These are phyloP conservation scores for Pichia ethanolica DNA, from an alignment of 805 yeast species.

Conservation along the genomic window DNA sequence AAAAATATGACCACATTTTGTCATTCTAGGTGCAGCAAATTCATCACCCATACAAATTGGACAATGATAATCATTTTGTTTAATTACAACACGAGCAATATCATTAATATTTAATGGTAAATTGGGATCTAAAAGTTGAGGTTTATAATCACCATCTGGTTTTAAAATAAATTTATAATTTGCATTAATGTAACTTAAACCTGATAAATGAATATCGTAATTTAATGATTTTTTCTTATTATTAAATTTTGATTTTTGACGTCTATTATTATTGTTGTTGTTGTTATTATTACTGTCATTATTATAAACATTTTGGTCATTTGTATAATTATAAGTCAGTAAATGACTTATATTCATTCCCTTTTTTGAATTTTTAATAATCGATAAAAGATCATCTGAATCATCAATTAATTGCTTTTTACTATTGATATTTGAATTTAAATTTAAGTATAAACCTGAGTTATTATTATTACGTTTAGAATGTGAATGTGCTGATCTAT, in stretches of 20 bases:
- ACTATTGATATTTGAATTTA: not conserved
- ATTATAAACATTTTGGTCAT: slow-evolving; percentile 14
- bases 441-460: not conserved
- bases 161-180: slow-evolving; percentile 81
- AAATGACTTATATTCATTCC: slow-evolving; percentile 50
- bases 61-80: slow-evolving; percentile 62
- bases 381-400: slow-evolving; percentile 11
- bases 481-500: not conserved
- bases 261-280: slow-evolving; percentile 8
- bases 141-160: slow-evolving; percentile 42
- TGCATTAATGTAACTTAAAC: slow-evolving; percentile 70
- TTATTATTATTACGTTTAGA: not conserved
- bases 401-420: slow-evolving; percentile 9
- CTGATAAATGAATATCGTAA: slow-evolving; percentile 40
- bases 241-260: slow-evolving; percentile 11
- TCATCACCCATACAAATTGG: slow-evolving; percentile 86
- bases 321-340: slow-evolving; percentile 47
- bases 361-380: slow-evolving; percentile 20
- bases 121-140: slow-evolving; percentile 68
- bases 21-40: slow-evolving; percentile 91
- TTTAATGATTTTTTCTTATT: slow-evolving; percentile 10
- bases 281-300: slow-evolving; percentile 1
- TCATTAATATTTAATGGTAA: slow-evolving; percentile 53
- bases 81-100: slow-evolving; percentile 66
- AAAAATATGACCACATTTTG: slow-evolving; percentile 87